These are phyloP conservation scores for Phytophthora tentaculata DNA, from an alignment of 352 stramenopile genomes.

Conservation along the genomic window DNA sequence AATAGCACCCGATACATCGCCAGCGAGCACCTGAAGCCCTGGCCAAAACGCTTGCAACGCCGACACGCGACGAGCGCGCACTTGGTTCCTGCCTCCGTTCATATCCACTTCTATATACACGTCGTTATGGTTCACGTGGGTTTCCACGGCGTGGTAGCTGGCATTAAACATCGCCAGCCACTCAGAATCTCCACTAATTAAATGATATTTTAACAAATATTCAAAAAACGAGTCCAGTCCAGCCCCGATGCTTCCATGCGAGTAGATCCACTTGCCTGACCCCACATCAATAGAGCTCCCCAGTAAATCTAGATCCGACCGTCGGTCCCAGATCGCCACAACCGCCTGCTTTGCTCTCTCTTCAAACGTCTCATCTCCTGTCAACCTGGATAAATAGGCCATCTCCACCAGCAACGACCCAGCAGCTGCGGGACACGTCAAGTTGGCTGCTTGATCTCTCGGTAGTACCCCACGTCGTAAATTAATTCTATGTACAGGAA, in stretches of 20 bases:
- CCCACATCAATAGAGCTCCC: slow-evolving; percentile 95
- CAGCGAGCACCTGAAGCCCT: slow-evolving; percentile 94
- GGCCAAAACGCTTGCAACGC: slow-evolving; percentile 97
- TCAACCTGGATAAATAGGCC: slow-evolving; percentile 91
- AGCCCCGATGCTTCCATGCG: slow-evolving; percentile 87
- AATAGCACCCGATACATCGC: slow-evolving; percentile 91
- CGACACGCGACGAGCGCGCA: slow-evolving; percentile 74
- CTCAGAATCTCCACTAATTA: slow-evolving; percentile 93
- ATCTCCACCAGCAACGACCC: slow-evolving; percentile 98
- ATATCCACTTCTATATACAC: slow-evolving; percentile 91
- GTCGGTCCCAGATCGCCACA: slow-evolving; percentile 77
- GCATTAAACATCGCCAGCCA: slow-evolving; percentile 94
- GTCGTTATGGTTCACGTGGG: slow-evolving; percentile 74
- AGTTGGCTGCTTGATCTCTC: slow-evolving; percentile 36
- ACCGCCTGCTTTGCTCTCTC: slow-evolving; percentile 64
- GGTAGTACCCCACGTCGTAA: slow-evolving; percentile 63
- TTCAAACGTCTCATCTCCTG: slow-evolving; percentile 66
- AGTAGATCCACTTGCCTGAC: slow-evolving; percentile 84
- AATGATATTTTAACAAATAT: slow-evolving; percentile 97
- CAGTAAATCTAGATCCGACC: slow-evolving; percentile 89
- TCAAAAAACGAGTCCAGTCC: slow-evolving; percentile 98
- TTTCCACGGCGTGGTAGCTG: slow-evolving; percentile 81
- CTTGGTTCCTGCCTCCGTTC: slow-evolving; percentile 61
- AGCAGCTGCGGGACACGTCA: slow-evolving; percentile 95
- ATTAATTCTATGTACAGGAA: slow-evolving; percentile 98